Percentiles rank a stretch among this genome's conserved stretches.
These are phyloP conservation scores for Botrytis fragariae DNA, from an alignment of 2,329 filamentous ascomycete genomes.

Conservation along the genomic window DNA sequence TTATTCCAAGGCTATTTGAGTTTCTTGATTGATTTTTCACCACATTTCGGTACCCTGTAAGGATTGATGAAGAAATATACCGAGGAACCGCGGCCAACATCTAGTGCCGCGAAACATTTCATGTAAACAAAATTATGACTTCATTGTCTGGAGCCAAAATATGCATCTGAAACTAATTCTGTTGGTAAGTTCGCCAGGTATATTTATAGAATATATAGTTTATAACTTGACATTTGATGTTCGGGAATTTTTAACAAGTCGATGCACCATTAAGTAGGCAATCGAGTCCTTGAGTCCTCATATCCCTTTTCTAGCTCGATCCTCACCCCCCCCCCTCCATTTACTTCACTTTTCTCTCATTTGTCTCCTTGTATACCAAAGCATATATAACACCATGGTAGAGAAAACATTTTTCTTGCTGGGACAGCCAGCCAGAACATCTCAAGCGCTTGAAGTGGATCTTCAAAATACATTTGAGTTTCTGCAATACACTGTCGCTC, in stretches of 20 bases:
- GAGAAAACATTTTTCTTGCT: slow-evolving; percentile 21
- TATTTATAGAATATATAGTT: neutral
- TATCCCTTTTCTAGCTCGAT: neutral
- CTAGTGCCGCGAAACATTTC: neutral
- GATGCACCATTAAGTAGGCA: neutral
- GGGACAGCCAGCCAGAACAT: slow-evolving; percentile 18
- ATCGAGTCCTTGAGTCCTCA: neutral
- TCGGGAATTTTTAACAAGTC: neutral
- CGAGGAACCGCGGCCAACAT: slow-evolving; percentile 6
- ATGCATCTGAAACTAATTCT: neutral
- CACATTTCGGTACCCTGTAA: neutral
- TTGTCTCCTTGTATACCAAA: neutral
- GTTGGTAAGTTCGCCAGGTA: neutral
- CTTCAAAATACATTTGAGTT: slow-evolving; percentile 23
- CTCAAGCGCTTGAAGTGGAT: slow-evolving; percentile 22
- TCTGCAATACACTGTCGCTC: slow-evolving; percentile 23
- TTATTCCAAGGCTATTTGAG: neutral
- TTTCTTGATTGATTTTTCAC: neutral
- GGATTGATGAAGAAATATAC: neutral
- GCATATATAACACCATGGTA: neutral
- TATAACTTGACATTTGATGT: neutral
- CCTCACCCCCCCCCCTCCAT: neutral
- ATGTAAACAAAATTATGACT: neutral
- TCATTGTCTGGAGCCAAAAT: neutral
- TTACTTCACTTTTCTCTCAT: neutral